Evolutionary conservation across 176 grass and related monocot species (phyloP), one percentile per base, ranked within the genome.

Genomic region (Tuctoria greenei): DNA sequence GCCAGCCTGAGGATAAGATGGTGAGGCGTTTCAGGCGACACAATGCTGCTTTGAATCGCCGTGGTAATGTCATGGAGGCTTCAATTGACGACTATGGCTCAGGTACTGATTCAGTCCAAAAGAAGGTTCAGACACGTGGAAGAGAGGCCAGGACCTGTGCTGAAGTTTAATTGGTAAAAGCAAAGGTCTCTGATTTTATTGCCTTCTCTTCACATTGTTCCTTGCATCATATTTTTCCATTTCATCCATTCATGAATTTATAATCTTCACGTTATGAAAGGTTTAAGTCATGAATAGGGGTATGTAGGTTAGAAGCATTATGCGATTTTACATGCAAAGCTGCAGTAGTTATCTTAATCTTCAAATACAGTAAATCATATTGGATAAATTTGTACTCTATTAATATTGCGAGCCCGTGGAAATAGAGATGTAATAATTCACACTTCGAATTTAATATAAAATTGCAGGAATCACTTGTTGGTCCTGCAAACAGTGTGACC

Each of bases 1-100:
- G 34, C 31, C 71, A 85, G 4, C 82, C 82, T 34, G 79, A 88
- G 25, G 87, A 89, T 81, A 75, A 81, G 0, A 89, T 84, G 86
- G 68, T 81, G 1, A 92, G 81, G 69, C 91, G 67, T 35, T 89
- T 86, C 52, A 87, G 51, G 28, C 72, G 86, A 9, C 54, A 52
- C 46, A 59, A 24, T 37, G 36, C 41, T 0, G 11, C 6, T 68
- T 4, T 36, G 21, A 79, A 72, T 17, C 47, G 4, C 20, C 55
- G 6, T 27, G 58, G 20, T 37, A 35, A 36, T 44, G 46, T 40
- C 11, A 8, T 60, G 17, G 76, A 64, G 49, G 41, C 61, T 60
- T 41, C 16, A 0, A 59, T 51, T 23, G 83, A 85, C 75, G 84
- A 85, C 43, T 64, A 57, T 51, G 81, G 89, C 8, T 73, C 84